Base-by-base conservation (phyloP, 1,284 basidiomycete species). In the Phlebopus sp. region DNA sequence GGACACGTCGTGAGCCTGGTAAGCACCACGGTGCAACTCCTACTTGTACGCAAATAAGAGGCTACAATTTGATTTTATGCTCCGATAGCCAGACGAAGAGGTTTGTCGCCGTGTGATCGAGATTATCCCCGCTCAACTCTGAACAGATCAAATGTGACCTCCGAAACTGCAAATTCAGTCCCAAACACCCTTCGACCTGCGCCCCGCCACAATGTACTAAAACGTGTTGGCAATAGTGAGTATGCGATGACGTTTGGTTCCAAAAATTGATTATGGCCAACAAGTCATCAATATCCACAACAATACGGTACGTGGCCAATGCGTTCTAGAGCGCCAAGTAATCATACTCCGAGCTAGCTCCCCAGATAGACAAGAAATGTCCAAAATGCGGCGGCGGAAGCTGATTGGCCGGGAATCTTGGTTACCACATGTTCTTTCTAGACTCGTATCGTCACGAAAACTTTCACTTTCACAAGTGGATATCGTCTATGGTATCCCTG, bases 171-270 rank as follows among this genome's bases (percentile, higher is more conserved):
- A 82, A 76, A 64, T 85, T 87, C 62, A 86, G 84, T 58, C 74
- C 77, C 8, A 69, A 60, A 29, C 84, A 87, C 62, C 73, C 82
- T 27, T 55, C 50, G 30, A 62, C 65, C 35, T 86, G 83, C 60
- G 47, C 52, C 31, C 74, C 77, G 4, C 79, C 78, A 10, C 49
- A 60, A 37, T 87, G 84, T 60, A 74, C 64, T 49, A 62, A 73
- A 52, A 74, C 70, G 45, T 87, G 84, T 62, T 86, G 82, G 81
- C 84, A 87, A 64, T 85, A 85, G 84, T 86, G 62, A 67, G 84
- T 69, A 8, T 38, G 18, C 38, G 31, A 25, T 18, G 29, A 39
- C n/a, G 13, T 19, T 15, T 37, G 15, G 13, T 31, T 32, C 27
- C 21, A 23, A 6, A 10, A 34, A 44, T 49, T 64, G 37, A 67